Evolutionary conservation across 2,329 filamentous ascomycete genomes (phyloP), one percentile per base, ranked within the genome.

Genomic region (Aurifilum marmelostoma): DNA sequence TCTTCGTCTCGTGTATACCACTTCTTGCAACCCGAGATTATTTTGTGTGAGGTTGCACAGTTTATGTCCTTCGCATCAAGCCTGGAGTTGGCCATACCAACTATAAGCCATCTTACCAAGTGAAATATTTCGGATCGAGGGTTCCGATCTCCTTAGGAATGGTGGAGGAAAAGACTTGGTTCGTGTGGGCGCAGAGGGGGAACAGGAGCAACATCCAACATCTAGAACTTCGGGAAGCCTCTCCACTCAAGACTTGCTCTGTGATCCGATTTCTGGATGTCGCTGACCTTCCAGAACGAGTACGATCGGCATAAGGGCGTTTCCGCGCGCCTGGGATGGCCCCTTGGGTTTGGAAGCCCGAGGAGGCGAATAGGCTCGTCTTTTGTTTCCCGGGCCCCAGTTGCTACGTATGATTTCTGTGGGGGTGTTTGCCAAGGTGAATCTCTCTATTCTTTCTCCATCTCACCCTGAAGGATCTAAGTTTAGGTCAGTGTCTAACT

Each of bases 231-330:
- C 3, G 9, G 14, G 11, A 41, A n/a, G 59, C 8, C 34, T 4
- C 11, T 8, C 12, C 18, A 18, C 29, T 18, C 21, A 27, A 18
- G 39, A 5, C 12, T 27, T 24, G 24, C 59, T 41, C 32, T 41
- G 59, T 24, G 59, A 62, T 24, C 11, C 37, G 37, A 27, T 2
- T 62, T 16, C 59, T 43, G 59, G 59, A 62, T 29, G 39, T 62
- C 37, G 59, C 59, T 62, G 59, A 43, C 59, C 59, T 62, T 62
- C 59, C 59, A n/a, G n/a, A 62, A 62, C 4, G 6, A 27, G 59
- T 27, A 27, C n/a, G 59, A 62, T 62, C 59, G 37, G 59, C 59
- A 62, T 27, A 6, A 56, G 24, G 27, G 52, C 8, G 24, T 56
- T 29, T 32, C 52, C 52, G 27, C 52, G 52, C 52, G 27, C 2